These are phyloP conservation scores for Dothistroma septosporum DNA, from an alignment of 2,329 filamentous ascomycete species.

Conservation along the genomic window DNA sequence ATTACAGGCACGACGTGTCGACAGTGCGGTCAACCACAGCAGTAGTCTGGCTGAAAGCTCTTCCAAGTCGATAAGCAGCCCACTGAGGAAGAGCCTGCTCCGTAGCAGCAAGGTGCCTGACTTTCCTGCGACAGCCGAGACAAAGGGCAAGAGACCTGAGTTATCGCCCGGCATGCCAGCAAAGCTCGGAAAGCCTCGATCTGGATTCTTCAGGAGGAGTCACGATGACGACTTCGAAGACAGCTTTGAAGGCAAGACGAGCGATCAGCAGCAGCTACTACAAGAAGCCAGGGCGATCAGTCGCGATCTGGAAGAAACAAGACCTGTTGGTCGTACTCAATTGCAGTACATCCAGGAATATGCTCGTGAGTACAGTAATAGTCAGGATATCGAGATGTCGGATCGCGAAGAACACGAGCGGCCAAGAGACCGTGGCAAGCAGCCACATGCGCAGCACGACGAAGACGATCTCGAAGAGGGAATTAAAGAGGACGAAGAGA, in stretches of 20 bases:
- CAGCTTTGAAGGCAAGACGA: constrained; percentile 27
- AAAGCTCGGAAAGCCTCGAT: not conserved
- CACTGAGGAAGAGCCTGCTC: constrained; percentile 26
- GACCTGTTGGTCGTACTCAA: not conserved
- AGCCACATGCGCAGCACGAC: constrained; percentile 1
- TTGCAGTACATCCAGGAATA: constrained; percentile 5
- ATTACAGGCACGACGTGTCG: constrained; percentile 9
- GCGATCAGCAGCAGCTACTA: constrained; percentile 31
- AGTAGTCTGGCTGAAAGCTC: constrained; percentile 1
- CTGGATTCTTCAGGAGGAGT: not conserved
- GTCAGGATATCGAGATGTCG: not conserved
- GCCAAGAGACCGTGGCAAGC: constrained; percentile 2
- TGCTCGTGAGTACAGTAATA: not conserved
- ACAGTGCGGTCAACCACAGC: constrained; percentile 14
- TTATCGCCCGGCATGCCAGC: not conserved
- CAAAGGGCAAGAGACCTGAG: not conserved
- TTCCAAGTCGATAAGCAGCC: constrained; percentile 19
- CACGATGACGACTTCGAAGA: constrained; percentile 11
- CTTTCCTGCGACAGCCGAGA: constrained; percentile 4
- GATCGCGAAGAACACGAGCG: not conserved
- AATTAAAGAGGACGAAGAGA: constrained; percentile 6
- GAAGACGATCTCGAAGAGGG: constrained; percentile 12
- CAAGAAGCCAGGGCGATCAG: constrained; percentile 28
- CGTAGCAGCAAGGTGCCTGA: constrained; percentile 22
- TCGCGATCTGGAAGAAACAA: constrained; percentile 27